Percentiles rank a stretch among this genome's conserved stretches.
These are phyloP conservation scores for Thinopyrum elongatum DNA, from an alignment of 176 grass and related monocot genomes.

Conservation along the genomic window DNA sequence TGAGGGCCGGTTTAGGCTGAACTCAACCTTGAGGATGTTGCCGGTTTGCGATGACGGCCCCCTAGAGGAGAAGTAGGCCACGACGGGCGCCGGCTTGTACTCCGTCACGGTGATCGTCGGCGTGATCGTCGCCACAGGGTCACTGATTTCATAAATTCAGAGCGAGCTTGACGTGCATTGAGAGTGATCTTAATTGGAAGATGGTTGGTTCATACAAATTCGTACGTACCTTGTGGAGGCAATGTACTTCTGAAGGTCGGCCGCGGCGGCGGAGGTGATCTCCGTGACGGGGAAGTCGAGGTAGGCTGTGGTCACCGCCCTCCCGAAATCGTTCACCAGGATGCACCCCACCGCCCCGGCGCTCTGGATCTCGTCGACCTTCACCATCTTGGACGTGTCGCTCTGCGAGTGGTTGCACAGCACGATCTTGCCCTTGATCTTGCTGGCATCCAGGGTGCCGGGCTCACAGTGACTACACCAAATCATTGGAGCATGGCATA, in stretches of 20 bases:
- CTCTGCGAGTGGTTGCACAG: slow-evolving; percentile 50
- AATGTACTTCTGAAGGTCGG: slow-evolving; percentile 58
- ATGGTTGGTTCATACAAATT: neutral
- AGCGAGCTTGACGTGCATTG: neutral
- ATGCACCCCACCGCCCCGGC: slow-evolving; percentile 51
- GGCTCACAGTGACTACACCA: slow-evolving; percentile 66
- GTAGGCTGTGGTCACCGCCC: slow-evolving; percentile 47
- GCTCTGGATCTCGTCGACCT: slow-evolving; percentile 49
- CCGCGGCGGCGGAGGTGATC: slow-evolving; percentile 45
- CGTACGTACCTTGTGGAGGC: slow-evolving; percentile 54
- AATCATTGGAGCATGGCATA: neutral
- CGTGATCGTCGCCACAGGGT: slow-evolving; percentile 69
- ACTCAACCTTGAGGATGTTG: slow-evolving; percentile 65
- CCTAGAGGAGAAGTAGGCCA: slow-evolving; percentile 87
- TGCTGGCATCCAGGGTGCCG: slow-evolving; percentile 48
- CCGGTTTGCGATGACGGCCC: slow-evolving; percentile 52
- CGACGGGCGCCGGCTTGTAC: slow-evolving; percentile 68
- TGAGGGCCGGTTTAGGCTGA: neutral
- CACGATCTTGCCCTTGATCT: slow-evolving; percentile 79
- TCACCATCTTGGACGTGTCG: slow-evolving; percentile 47
- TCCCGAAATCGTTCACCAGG: slow-evolving; percentile 41
- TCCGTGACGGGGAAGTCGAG: slow-evolving; percentile 58
- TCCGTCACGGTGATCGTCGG: slow-evolving; percentile 61
- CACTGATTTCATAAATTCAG: neutral
- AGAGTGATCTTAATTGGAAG: neutral